Conservation (phyloP, 306 rosid genomes). For the Ormosia semicastrata region DNA sequence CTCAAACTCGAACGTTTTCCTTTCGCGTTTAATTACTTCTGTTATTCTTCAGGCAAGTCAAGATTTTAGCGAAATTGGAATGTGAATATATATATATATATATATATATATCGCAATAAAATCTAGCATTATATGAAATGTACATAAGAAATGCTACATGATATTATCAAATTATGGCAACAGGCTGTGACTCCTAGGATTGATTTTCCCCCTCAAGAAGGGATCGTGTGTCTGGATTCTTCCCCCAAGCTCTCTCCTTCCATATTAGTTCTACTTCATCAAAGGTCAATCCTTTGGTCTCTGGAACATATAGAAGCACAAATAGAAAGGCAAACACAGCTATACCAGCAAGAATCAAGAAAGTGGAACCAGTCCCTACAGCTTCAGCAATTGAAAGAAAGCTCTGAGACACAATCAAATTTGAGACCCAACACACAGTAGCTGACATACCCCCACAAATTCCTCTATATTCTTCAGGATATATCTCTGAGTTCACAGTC, state of each 20-base stretch:
- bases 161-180: background rate
- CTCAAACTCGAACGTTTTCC: background rate
- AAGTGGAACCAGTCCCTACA: conserved; percentile 59
- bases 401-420: conserved; percentile 63
- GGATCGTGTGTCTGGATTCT: conserved; percentile 31
- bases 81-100: no score
- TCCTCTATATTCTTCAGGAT: conserved; percentile 80
- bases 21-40: background rate
- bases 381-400: conserved; percentile 67
- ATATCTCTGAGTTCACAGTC: conserved; percentile 89
- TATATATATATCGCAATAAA: no score
- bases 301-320: conserved; percentile 58
- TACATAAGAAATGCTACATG: background rate
- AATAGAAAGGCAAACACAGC: conserved; percentile 56
- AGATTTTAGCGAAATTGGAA: no score
- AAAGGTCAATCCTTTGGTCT: conserved; percentile 78
- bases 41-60: background rate
- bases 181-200: background rate
- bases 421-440: conserved; percentile 81
- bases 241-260: conserved; percentile 80
- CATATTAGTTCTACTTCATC: conserved; percentile 81
- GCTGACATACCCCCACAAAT: conserved; percentile 89
- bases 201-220: conserved; percentile 44
- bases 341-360: conserved; percentile 62
- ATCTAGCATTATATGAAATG: background rate